Conservation (phyloP, 352 stramenopile genomes). For the Globisporangium spinosum region DNA sequence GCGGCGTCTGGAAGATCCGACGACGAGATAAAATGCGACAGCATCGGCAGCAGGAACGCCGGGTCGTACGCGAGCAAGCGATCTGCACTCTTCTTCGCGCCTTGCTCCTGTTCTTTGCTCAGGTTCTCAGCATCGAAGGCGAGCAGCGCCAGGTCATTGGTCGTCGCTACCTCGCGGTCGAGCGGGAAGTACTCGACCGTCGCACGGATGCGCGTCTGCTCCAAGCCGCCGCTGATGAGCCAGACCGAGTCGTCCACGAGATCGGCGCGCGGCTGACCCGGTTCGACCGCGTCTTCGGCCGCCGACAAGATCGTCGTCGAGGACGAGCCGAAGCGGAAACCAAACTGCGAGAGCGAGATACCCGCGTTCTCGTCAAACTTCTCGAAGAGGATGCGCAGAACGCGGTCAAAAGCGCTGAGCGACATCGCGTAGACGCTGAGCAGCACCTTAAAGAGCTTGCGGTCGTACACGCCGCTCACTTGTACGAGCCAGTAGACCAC, state of each 20-base stretch:
- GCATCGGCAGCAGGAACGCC: constrained; percentile 70
- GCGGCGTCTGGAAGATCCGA: constrained; percentile 53
- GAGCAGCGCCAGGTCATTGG: constrained; percentile 29
- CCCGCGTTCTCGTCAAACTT: constrained; percentile 42
- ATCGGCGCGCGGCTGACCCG: constrained; percentile 25
- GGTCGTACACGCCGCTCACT: constrained; percentile 38
- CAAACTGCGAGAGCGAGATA: constrained; percentile 41
- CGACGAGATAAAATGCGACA: constrained; percentile 72
- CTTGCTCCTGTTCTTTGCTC: constrained; percentile 2
- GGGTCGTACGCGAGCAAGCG: constrained; percentile 52
- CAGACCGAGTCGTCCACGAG: constrained; percentile 65
- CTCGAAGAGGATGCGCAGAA: constrained; percentile 51
- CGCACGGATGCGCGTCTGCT: constrained; percentile 52
- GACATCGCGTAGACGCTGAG: constrained; percentile 70
- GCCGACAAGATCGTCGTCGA: constrained; percentile 27
- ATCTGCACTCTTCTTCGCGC: not conserved
- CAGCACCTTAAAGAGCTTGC: constrained; percentile 52
- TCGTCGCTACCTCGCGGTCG: constrained; percentile 33
- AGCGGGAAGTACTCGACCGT: constrained; percentile 74
- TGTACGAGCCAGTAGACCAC: constrained; percentile 42
- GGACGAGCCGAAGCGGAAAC: constrained; percentile 70
- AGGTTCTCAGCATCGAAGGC: constrained; percentile 6
- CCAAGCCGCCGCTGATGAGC: constrained; percentile 62
- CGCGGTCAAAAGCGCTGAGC: constrained; percentile 51
- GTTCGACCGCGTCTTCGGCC: constrained; percentile 14